Evolutionary conservation across 2,329 filamentous ascomycete genomes (phyloP).

Genomic region (Knufia petricola): DNA sequence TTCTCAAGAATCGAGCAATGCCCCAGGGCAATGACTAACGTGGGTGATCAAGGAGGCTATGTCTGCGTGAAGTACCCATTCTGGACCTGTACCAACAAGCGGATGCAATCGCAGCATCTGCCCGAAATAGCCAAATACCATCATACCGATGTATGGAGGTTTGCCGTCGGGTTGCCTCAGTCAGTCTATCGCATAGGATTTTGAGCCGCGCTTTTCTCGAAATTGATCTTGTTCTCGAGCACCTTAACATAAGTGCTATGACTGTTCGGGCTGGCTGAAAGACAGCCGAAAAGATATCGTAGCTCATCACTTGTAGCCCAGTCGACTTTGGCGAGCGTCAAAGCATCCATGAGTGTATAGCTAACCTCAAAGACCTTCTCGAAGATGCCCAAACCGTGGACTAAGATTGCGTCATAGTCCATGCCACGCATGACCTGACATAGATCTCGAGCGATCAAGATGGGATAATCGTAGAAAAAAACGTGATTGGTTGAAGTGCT

Average conservation of each 20-base stretch:
- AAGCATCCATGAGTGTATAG: conserved; percentile 22
- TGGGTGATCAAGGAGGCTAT: no score
- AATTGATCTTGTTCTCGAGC: conserved; percentile 21
- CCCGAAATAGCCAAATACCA: not conserved
- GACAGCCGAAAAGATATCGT: conserved; percentile 18
- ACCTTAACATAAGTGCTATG: conserved; percentile 23
- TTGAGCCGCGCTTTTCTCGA: conserved; percentile 13
- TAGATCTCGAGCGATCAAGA: conserved; percentile 53
- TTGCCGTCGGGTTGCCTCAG: not conserved
- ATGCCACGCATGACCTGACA: conserved; percentile 16
- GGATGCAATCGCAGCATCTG: not conserved
- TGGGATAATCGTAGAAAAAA: conserved; percentile 54
- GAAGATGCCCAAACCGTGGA: conserved; percentile 23
- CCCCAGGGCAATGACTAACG: no score
- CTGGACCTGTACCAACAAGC: no score
- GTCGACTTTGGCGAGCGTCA: conserved; percentile 21
- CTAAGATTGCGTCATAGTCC: conserved; percentile 16
- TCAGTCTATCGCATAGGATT: conserved; percentile 9
- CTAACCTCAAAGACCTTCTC: conserved; percentile 9
- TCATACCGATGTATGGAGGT: not conserved
- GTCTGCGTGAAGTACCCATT: no score
- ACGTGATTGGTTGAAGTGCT: conserved; percentile 49
- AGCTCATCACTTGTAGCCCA: conserved; percentile 20
- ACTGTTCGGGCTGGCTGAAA: conserved; percentile 21
- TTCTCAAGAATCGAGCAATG: no score